Percentiles rank a stretch among this genome's conserved stretches.
Evolutionary conservation across 1,284 basidiomycete genomes (phyloP).

Genomic region (Apiotrichum sp.): DNA sequence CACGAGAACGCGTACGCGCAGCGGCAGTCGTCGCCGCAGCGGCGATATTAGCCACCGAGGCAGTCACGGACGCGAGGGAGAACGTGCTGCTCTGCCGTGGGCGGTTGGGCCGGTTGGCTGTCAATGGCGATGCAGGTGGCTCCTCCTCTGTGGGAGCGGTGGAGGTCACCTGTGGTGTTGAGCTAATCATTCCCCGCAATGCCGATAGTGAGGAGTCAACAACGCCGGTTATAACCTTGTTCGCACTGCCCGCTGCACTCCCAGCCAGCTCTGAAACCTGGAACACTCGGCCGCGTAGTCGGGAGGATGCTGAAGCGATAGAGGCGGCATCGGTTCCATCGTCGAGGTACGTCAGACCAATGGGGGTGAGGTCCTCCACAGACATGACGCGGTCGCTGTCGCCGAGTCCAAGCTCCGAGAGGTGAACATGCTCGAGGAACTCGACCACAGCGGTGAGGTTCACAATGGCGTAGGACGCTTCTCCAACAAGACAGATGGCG

Average conservation of each 20-base stretch:
- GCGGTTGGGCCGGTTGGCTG: constrained; percentile 23
- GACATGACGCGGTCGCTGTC: constrained; percentile 60
- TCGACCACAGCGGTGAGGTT: constrained; percentile 90
- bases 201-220: constrained; percentile 78
- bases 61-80: constrained; percentile 71
- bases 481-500: constrained; percentile 64
- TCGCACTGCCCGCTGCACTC: constrained; percentile 63
- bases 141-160: constrained; percentile 12
- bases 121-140: neutral
- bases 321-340: constrained; percentile 39
- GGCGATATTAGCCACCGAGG: constrained; percentile 55
- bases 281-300: constrained; percentile 61
- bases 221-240: constrained; percentile 75
- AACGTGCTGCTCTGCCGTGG: constrained; percentile 67
- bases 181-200: constrained; percentile 57
- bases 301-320: constrained; percentile 42
- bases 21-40: constrained; percentile 36
- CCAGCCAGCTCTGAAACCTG: constrained; percentile 62
- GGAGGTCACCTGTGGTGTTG: constrained; percentile 3
- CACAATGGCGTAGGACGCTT: constrained; percentile 84
- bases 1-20: constrained; percentile 32
- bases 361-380: constrained; percentile 67
- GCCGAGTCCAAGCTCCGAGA: constrained; percentile 70
- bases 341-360: constrained; percentile 53
- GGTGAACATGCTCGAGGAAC: constrained; percentile 82